Base-by-base conservation (phyloP, 2,329 filamentous ascomycete species). In the Colletotrichum cuscutae region DNA sequence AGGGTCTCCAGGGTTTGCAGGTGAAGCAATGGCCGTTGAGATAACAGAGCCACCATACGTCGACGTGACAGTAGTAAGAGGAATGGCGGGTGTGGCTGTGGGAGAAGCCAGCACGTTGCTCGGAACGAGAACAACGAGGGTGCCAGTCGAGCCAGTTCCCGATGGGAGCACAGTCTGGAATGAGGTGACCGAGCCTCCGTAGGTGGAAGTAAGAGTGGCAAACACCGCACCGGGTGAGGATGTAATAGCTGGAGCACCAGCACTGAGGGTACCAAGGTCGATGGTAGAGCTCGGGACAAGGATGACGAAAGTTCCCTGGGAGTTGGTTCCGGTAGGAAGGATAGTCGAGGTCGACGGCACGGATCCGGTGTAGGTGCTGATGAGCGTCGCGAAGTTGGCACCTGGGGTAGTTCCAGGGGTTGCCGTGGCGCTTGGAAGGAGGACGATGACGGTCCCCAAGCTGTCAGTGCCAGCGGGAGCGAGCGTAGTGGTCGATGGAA, bases 1-100 rank as follows among this genome's bases (percentile, higher is more conserved):
- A 4, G 70, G 70, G 42, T 72, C 70, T 28, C 70, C 70, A 6
- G 70, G 70, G 46, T 64, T 70, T 5, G n/a, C 59, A 7, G 70
- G 70, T 2, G 70, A 72, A n/a, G 59, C 54, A 24, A 72, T 56
- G 19, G 30, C 65, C 15, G 70, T 72, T 12, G 70, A 72, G 2
- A 35, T 12, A 8, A 70, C 22, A 1, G 70, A 70, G 26, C 70
- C 70, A 12, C 9, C 30, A 37, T 69, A 64, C 5, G 66, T 70
- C 6, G 71, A 73, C 19, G 67, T 71, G 19, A 73, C 26, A 0
- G 71, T 70, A 11, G 54, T 59, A 2, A 73, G 22, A 12, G 9
- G 13, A 19, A 56, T 30, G 22, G 42, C 46, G 5, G 60, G 26
- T 6, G 71, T 70, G 9, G 26, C 30, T n/a, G 60, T 42, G 5